Base-by-base conservation (phyloP, 164 flowering plant genomes). In the Paratinospora sagittata region DNA sequence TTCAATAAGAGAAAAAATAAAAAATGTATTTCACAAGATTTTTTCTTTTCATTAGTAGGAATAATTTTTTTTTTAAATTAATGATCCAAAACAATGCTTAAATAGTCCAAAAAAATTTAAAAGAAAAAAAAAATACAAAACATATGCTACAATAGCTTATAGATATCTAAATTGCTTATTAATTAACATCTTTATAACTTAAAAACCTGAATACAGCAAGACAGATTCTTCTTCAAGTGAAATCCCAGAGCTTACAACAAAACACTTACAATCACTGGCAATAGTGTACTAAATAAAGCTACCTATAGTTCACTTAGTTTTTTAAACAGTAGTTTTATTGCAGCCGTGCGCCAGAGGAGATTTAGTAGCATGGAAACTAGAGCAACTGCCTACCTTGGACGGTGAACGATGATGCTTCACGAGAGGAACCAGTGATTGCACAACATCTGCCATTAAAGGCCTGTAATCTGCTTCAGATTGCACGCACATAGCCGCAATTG, bases 401-500 rank as follows among this genome's bases (percentile, higher is more conserved):
- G 82, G 30, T 62, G 89, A 78, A 68, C 83, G 75, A 67, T 82
- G 84, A 67, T 70, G 80, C 79, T 85, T 92, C 77, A 89, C 94
- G 33, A 92, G 80, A 23, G 98, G 99, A 27, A 85, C 90, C 47
- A 95, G 77, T 1, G 99, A 95, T 82, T 95, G 97, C 73, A 92
- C 96, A 0, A 95, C 97, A 77, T 92, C 96, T 0, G 98, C 92
- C 97, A 95, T 95, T 49, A 95, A 70, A 21, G 98, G 99, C 76
- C 99, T 81, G 79, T 95, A 95, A 80, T 95, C 97, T 13, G 97
- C 88, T 81, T 92, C 98, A 2, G 97, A 83, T 75, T 92, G 98
- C 52, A 95, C 97, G 39, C 99, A 95, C 97, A 95, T 92, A 23
- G 97, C 93, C n/a, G 99, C 98, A 70, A 95, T 92, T 52, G 99